These are phyloP conservation scores for Crithidia fasciculata DNA, from an alignment of 208 protist genomes.

Conservation along the genomic window DNA sequence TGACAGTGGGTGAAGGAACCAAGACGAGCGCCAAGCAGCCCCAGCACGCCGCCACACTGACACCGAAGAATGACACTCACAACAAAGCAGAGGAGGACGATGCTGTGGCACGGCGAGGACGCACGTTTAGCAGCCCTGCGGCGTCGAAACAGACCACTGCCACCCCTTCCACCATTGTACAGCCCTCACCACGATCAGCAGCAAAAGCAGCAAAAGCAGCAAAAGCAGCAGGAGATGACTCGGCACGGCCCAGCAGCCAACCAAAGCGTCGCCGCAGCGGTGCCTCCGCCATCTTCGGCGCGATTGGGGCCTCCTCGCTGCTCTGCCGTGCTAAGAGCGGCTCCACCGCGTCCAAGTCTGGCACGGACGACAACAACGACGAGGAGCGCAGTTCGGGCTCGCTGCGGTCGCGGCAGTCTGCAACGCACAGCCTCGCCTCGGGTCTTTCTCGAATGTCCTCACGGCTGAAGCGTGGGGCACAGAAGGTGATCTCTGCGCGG, in stretches of 20 bases:
- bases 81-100: too few species aligned
- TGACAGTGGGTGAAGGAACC: neutral
- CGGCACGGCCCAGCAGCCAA: neutral
- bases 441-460: slow-evolving; percentile 25
- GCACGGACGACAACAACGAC: slow-evolving; percentile 5
- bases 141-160: too few species aligned
- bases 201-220: neutral
- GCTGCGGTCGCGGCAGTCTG: slow-evolving; percentile 12
- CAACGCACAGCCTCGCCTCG: slow-evolving; percentile 13
- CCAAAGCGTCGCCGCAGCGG: slow-evolving; percentile 10
- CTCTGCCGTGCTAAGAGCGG: slow-evolving; percentile 7
- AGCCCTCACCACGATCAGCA: neutral
- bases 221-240: neutral
- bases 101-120: too few species aligned
- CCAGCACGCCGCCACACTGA: too few species aligned
- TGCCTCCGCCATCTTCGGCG: neutral
- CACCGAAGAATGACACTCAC: too few species aligned
- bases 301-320: slow-evolving; percentile 1
- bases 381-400: neutral
- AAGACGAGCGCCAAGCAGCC: neutral
- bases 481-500: neutral
- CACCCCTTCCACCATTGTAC: too few species aligned
- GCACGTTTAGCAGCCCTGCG: too few species aligned
- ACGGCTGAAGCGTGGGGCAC: slow-evolving; percentile 14
- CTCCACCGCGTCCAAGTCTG: slow-evolving; percentile 16